Base-by-base conservation (phyloP, 2,329 filamentous ascomycete species). In the Cercospora beticola region DNA sequence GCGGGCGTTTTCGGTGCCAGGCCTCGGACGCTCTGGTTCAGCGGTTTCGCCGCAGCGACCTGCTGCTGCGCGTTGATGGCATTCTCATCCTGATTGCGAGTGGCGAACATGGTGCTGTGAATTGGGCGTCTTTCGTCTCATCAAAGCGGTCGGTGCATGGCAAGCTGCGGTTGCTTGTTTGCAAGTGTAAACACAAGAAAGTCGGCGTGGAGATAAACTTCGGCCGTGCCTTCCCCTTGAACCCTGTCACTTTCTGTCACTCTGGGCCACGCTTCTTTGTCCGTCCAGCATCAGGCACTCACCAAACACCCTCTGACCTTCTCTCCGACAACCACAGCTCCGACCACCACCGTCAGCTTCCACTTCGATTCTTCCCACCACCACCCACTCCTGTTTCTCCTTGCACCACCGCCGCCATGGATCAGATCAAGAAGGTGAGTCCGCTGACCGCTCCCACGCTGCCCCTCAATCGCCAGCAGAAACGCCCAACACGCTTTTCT, bases 21-120 rank as follows among this genome's bases (percentile, higher is more conserved):
- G 67, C 83, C 85, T 82, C 85, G 88, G 68, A 82, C 79, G 76
- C 86, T 84, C 73, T 93, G 90, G 77, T 90, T 90, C 73, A 90
- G 82, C 61, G 88, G 89, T 80, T 97, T 97, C 16, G 88, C 85
- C 14, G 89, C 87, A 26, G 89, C 89, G 61, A 85, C 87, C 69
- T 89, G 86, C 78, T 93, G 92, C 78, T 91, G 91, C 73, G 86
- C 87, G 78, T 92, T 89, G 75, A 92, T 87, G 79, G 92, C 82
- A 81, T 97, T 97, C 81, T 97, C 94, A 82, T 97, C 93, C 80
- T 97, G 92, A 75, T 89, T 87, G 31, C 78, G 80, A 77, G 90
- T 86, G 69, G 92, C 91, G 78, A 93, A 85, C 92, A 94, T 97
- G 68, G 70, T 83, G 46, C 46, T 26, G 46, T 23, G 4, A 14